Base-by-base conservation (phyloP, 2,329 filamentous ascomycete genomes). In the Cucurbitaria berberidis region DNA sequence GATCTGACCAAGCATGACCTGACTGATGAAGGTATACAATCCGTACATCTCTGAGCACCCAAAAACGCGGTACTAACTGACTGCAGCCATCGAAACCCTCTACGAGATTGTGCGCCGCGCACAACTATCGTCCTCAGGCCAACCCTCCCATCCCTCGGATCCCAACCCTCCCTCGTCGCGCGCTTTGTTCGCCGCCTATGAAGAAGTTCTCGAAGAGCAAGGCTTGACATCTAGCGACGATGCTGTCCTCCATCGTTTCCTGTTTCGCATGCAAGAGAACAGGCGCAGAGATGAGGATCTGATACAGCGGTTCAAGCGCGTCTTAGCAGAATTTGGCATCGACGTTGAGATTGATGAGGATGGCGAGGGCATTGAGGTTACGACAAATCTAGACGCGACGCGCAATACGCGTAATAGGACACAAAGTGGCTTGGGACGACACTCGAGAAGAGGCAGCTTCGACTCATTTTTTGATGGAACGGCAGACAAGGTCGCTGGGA, bases 171-270 rank as follows among this genome's bases (percentile, higher is more conserved):
- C 30, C 30, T 34, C 30, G 2, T 34, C 62, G 2, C 86, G 87
- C 68, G 90, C 91, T 9, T 82, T 96, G 16, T 96, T 96, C 75
- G 82, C 83, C 47, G 90, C 91, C 26, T 96, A 96, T 70, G 89
- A 95, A 68, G 81, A 85, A 50, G 82, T 93, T 36, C 83, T 96
- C n/a, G 84, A 84, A 5, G 80, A 86, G 60, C 80, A 89, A 77
- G 88, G 86, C 48, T 79, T 91, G 59, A 83, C 90, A 53, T 82
- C 86, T n/a, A 86, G 90, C 64, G 82, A 89, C 62, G 90, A 93
- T 66, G 86, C 87, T 63, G 85, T 89, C 62, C 88, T 92, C 67
- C 86, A 91, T 60, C 85, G 88, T 58, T 87, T 96, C 65, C 77
- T 96, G 50, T 90, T 95, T 72, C 88, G 88, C 66, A 86, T 96